A percentile compares a stretch with the other conserved stretches of the same genome.
Evolutionary conservation across 345 rosid species (phyloP).

Genomic region (Stellera chamaejasme): DNA sequence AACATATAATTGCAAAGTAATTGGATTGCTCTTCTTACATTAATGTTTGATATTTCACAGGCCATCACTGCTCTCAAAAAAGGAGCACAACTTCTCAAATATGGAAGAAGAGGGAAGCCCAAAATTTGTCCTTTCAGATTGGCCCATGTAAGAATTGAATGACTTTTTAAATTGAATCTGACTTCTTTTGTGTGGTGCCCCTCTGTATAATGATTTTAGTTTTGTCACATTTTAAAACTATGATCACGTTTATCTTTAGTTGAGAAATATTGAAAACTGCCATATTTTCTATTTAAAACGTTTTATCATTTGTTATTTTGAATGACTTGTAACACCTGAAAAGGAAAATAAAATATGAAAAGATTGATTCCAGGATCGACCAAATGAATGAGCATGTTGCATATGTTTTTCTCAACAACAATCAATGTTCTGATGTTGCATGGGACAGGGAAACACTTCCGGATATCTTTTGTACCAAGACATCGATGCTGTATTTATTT

Average conservation of each 20-base stretch:
- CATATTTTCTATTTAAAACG: too few relatives aligned
- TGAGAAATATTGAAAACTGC: too few relatives aligned
- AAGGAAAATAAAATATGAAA: too few relatives aligned
- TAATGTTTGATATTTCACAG: conserved; percentile 22
- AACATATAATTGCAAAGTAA: too few relatives aligned
- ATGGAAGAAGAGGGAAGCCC: conserved; percentile 81
- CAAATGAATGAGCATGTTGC: not conserved
- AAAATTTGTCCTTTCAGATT: conserved; percentile 76
- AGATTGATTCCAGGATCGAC: too few relatives aligned
- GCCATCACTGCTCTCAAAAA: conserved; percentile 76
- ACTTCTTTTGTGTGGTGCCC: too few relatives aligned
- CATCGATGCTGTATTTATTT: not conserved
- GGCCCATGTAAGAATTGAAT: conserved; percentile 46
- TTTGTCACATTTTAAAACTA: too few relatives aligned
- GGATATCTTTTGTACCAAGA: not conserved
- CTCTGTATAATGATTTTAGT: too few relatives aligned
- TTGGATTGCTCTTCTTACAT: too few relatives aligned
- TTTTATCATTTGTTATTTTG: too few relatives aligned
- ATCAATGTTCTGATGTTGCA: not conserved
- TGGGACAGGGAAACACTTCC: not conserved
- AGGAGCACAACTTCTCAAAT: conserved; percentile 68
- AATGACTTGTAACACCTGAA: too few relatives aligned
- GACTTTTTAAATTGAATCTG: conserved; percentile 5
- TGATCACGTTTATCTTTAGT: too few relatives aligned
- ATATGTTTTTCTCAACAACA: conserved; percentile 8